Evolutionary conservation across 805 yeast genomes (phyloP).

Genomic region (Starmerella scarabaei): DNA sequence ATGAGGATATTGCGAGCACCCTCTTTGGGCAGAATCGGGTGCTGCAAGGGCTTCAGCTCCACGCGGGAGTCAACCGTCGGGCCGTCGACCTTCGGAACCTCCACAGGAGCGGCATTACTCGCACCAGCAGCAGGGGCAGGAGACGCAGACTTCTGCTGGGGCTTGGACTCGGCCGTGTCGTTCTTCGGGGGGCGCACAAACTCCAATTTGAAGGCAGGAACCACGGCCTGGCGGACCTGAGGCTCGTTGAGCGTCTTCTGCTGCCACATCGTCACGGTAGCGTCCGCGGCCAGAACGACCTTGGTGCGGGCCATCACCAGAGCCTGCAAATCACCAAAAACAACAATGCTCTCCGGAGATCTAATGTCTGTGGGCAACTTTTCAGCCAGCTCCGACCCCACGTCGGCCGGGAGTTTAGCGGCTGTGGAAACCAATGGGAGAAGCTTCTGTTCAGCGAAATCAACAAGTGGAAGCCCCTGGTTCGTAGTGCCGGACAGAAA

Average conservation of each 20-base stretch:
- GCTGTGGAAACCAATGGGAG: slow-evolving; percentile 19
- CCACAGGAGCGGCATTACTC: slow-evolving; percentile 12
- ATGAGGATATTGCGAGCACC: slow-evolving; percentile 70
- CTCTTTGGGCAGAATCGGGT: slow-evolving; percentile 49
- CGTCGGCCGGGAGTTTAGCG: slow-evolving; percentile 18
- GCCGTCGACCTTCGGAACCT: slow-evolving; percentile 10
- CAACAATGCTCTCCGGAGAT: slow-evolving; percentile 32
- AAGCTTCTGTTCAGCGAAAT: slow-evolving; percentile 31
- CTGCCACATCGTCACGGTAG: slow-evolving; percentile 26
- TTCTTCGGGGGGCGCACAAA: slow-evolving; percentile 12
- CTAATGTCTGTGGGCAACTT: slow-evolving; percentile 24
- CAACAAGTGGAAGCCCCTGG: slow-evolving; percentile 22
- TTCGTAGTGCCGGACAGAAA: slow-evolving; percentile 25
- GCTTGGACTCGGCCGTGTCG: background rate
- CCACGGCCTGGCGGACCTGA: slow-evolving; percentile 22
- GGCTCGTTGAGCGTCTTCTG: slow-evolving; percentile 24
- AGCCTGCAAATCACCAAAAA: slow-evolving; percentile 36
- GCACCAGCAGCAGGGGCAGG: background rate
- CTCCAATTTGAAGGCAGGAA: slow-evolving; percentile 15
- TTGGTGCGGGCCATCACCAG: slow-evolving; percentile 26
- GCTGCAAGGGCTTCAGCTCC: slow-evolving; percentile 2
- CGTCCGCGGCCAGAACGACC: slow-evolving; percentile 24
- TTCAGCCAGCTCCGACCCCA: slow-evolving; percentile 17
- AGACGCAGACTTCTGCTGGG: background rate
- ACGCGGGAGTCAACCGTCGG: slow-evolving; percentile 11